Conservation (phyloP, 257 asterid genomes). For the Scutellaria baicalensis region DNA sequence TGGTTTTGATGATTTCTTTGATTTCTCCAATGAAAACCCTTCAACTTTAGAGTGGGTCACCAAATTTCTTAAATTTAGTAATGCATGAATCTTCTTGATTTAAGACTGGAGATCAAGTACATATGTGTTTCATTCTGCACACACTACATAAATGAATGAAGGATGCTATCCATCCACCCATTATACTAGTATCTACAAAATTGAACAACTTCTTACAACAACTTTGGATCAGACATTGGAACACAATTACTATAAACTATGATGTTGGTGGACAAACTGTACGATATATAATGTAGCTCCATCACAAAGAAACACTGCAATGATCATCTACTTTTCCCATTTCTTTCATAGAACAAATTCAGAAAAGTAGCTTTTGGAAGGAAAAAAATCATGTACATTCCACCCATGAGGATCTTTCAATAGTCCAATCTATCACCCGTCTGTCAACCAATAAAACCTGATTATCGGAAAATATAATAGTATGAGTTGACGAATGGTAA, state of each 20-base stretch:
- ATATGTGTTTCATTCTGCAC: no score
- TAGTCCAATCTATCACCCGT: slow-evolving; percentile 1
- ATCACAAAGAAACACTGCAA: not conserved
- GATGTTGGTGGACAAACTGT: not conserved
- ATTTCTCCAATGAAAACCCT: slow-evolving; percentile 54
- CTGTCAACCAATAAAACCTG: not conserved
- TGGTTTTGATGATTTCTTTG: slow-evolving; percentile 44
- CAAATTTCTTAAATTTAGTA: slow-evolving; percentile 25
- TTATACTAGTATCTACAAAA: not conserved
- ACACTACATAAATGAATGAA: not conserved
- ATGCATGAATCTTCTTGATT: not conserved
- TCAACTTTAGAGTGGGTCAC: slow-evolving; percentile 51
- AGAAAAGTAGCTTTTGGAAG: not conserved
- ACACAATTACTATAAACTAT: not conserved
- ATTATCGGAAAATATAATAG: not conserved
- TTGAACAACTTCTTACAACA: not conserved
- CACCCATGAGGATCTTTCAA: not conserved
- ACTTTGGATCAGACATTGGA: not conserved
- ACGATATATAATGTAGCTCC: not conserved
- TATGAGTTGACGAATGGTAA: not conserved
- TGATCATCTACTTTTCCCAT: not conserved
- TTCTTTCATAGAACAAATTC: not conserved
- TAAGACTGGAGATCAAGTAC: not conserved
- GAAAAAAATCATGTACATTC: not conserved
- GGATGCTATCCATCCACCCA: not conserved